Evolutionary conservation across 257 asterid species (phyloP), one percentile per base, ranked within the genome.

Genomic region (Misopates orontium): DNA sequence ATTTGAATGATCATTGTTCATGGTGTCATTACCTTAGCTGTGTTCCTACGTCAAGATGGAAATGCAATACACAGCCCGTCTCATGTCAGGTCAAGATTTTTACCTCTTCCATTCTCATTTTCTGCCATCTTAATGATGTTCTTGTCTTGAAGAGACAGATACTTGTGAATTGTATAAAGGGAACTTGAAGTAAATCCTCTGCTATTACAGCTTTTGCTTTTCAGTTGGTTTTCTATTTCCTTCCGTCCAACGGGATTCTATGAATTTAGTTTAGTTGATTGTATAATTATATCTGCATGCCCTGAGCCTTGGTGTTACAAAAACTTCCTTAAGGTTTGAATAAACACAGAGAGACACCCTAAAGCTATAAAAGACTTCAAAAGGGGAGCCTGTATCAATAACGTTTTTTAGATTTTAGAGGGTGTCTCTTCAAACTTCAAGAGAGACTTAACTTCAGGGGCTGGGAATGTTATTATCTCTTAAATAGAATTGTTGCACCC

Each of bases 11-110:
- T 36, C 89, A 78, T 58, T 93, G 97, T 71, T 81, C 95, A 2
- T 93, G 97, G 96, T 90, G 96, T 75, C 96, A 93, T 72, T 87
- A 93, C 69, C 82, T 93, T 67, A 93, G 96, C 23, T 93, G 99
- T 14, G 82, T 93, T 57, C 96, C 96, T 12, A 90, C 96, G 18
- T 80, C 88, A 3, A 71, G 77, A 75, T 93, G 97, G 97, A 87
- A 78, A 68, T 93, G 99, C 87, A 82, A 84, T 72, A 76, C 87
- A 1, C 83, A 79, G 73, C 84, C 87, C 1, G 71, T 76, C 42
- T 83, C 92, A 4, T 90, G 99, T 50, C 72, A 79, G 64, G 64
- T 59, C 1, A 36, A 39, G 19, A 4, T 16, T 36, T 59, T 31
- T 14, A 17, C 25, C 25, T 9, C 39, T 36, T 16, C 16, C 39